phyloP scores from a whole-genome alignment of 371 early-diverging fungal genomes.

The Fennellomyces sp. region DNA sequence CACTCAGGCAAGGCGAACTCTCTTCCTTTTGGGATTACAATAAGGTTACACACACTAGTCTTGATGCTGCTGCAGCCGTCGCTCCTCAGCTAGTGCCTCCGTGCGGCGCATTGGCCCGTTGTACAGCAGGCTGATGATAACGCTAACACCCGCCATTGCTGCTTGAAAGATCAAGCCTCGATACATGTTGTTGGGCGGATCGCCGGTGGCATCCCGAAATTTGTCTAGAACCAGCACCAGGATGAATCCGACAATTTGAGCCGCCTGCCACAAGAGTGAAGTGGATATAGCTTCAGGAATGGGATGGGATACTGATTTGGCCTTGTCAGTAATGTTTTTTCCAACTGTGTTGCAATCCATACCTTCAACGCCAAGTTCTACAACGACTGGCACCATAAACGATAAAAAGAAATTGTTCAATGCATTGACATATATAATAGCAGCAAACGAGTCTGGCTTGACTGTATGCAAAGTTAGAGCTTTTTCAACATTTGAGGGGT shows the following conservation, averaged over 20 bases:
- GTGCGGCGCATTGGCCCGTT: constrained; percentile 37
- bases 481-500: background rate
- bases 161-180: constrained; percentile 45
- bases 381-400: constrained; percentile 42
- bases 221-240: constrained; percentile 37
- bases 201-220: constrained; percentile 37
- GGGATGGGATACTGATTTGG: constrained; percentile 6
- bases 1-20: too few species aligned
- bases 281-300: constrained; percentile 40
- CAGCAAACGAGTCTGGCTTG: constrained; percentile 36
- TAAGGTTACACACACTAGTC: background rate
- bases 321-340: background rate
- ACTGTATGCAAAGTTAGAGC: constrained; percentile 19
- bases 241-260: constrained; percentile 35
- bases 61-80: background rate
- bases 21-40: too few species aligned
- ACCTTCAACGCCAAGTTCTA: constrained; percentile 50
- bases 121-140: constrained; percentile 32
- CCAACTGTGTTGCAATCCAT: background rate
- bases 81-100: background rate
- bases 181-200: constrained; percentile 37
- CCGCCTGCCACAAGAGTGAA: constrained; percentile 42
- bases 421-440: constrained; percentile 35
- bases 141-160: constrained; percentile 26
- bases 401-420: constrained; percentile 42